Base-by-base conservation (phyloP, 2,329 filamentous ascomycete genomes). In the Aspergillus tanneri region DNA sequence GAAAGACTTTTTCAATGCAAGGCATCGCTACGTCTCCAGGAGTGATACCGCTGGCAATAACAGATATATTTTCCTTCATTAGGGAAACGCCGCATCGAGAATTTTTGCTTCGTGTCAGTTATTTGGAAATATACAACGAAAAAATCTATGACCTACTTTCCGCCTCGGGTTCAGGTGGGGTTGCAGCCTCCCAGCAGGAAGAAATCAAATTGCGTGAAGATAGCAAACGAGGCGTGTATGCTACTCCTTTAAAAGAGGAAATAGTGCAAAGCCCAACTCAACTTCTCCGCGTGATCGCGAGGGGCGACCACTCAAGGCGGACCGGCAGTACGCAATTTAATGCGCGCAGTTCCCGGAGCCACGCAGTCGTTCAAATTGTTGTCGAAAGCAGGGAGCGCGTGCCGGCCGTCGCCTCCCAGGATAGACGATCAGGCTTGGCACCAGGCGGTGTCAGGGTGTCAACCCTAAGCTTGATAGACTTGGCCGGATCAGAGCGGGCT, bases 1-100 rank as follows among this genome's bases (percentile, higher is more conserved):
- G 93, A 59, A 99, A 99, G 75, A 99, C 93, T 0, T 99, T 97
- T 69, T 97, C 92, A 30, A 99, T 99, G 93, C 93, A 99, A 75
- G 93, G 93, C 60, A 99, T 93, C 9, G 90, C 91, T 37, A 89
- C 88, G 2, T 95, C 90, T 30, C 93, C 93, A 1, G 93, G 93
- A 73, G 93, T 99, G 22, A 99, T 99, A 47, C 93, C 93, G 5
- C 78, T 97, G 30, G 93, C 93, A 30, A 97, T 99, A 60, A 97
- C 93, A 54, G 93, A 99, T 66, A 99, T 99, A 43, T 99, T 99
- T 70, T 97, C 93, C 0, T 99, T 96, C 69, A 99, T 99, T 59
- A 86, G 93, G 49, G 93, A 99, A 72, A 97, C 93, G 1, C 93
- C 93, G 0, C 89, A 90, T 27, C 82, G 93, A 51, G 93, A 99